Percentiles rank a stretch among this genome's conserved stretches.
phyloP scores from a whole-genome alignment of 1,139 yeast genomes.

The Nakaseomyces nivariensis region DNA sequence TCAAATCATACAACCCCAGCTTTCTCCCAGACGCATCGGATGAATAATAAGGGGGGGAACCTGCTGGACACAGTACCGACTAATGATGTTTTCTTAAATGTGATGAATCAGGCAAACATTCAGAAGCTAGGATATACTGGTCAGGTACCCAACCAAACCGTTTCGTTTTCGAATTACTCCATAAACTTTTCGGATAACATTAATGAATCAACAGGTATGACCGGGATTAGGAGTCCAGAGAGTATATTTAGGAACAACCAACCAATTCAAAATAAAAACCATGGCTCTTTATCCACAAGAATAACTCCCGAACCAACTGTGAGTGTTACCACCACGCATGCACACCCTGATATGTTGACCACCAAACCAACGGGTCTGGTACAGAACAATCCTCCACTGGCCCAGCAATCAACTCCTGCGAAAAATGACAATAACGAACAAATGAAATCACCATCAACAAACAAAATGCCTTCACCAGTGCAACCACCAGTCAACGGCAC shows the following conservation, averaged over 20 bases:
- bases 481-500: neutral
- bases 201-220: neutral
- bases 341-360: neutral
- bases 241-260: neutral
- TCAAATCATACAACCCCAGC: neutral
- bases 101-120: neutral
- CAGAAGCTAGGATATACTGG: conserved; percentile 1
- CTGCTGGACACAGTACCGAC: conserved; percentile 69
- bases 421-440: neutral
- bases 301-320: neutral
- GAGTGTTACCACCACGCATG: neutral
- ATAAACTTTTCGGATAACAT: neutral
- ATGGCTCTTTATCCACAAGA: neutral
- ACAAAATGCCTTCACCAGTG: neutral
- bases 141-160: neutral
- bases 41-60: conserved; percentile 19
- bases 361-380: neutral
- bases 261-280: neutral
- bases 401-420: neutral
- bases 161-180: neutral
- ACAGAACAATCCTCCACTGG: neutral
- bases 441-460: neutral
- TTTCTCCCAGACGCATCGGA: neutral
- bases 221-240: neutral
- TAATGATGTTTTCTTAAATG: conserved; percentile 70